Percentiles rank a stretch among this genome's conserved stretches.
These are phyloP conservation scores for Fusarium lateritium DNA, from an alignment of 2,329 filamentous ascomycete species.

Conservation along the genomic window DNA sequence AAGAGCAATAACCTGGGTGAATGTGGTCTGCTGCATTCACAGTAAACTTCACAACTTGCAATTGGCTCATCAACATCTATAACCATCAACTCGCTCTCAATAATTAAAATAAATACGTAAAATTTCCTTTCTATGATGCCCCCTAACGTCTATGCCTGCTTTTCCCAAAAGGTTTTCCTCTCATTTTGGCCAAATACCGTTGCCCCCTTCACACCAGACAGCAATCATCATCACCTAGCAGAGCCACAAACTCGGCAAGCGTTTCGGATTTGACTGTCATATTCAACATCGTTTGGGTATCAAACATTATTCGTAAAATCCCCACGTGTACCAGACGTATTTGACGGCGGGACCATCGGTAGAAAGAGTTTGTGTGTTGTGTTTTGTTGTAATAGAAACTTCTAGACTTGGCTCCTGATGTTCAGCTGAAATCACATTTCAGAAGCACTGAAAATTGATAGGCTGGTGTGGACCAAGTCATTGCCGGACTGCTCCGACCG, in stretches of 20 bases:
- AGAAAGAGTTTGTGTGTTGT: conserved; percentile 36
- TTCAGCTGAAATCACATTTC: neutral
- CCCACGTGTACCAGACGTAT: conserved; percentile 40
- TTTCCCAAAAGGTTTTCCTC: conserved; percentile 22
- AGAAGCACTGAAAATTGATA: conserved; percentile 7
- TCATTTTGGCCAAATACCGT: neutral
- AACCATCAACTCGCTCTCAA: conserved; percentile 8
- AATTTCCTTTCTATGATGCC: conserved; percentile 42
- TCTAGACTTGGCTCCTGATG: conserved; percentile 20
- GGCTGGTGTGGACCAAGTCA: neutral
- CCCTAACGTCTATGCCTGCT: conserved; percentile 39
- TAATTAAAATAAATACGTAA: conserved; percentile 40
- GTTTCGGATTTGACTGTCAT: conserved; percentile 21
- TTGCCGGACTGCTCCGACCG: conserved; percentile 8
- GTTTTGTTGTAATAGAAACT: conserved; percentile 35
- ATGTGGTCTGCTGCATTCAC: no score
- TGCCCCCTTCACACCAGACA: neutral
- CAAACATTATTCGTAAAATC: conserved; percentile 46
- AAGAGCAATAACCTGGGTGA: no score
- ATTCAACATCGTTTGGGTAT: conserved; percentile 40
- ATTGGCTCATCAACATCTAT: neutral
- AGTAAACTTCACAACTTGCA: neutral
- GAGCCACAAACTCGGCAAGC: neutral
- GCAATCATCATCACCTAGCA: conserved; percentile 4
- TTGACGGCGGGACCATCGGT: conserved; percentile 32